Conservation (phyloP, 2,329 filamentous ascomycete genomes). For the Botrytis paeoniae region DNA sequence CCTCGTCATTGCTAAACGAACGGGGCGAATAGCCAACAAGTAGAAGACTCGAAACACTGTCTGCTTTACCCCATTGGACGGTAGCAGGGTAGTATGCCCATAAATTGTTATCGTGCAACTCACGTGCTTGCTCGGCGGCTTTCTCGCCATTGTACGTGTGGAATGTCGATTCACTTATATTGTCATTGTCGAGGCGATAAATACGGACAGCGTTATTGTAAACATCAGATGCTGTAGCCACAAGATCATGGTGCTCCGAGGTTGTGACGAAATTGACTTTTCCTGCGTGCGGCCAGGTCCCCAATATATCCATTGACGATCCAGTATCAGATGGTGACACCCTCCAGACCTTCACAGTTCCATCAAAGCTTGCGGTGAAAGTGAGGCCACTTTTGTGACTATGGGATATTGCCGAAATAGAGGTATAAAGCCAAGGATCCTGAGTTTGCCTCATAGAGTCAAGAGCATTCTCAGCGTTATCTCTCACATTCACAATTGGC, state of each 20-base stretch:
- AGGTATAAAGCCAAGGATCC: conserved; percentile 62
- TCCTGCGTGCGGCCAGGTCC: conserved; percentile 55
- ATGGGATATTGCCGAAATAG: conserved; percentile 60
- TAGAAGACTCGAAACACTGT: conserved; percentile 49
- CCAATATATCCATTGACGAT: conserved; percentile 44
- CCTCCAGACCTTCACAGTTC: conserved; percentile 59
- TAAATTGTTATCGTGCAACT: conserved; percentile 36
- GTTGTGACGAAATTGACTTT: conserved; percentile 62
- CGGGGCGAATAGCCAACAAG: conserved; percentile 63
- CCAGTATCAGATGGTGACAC: conserved; percentile 39
- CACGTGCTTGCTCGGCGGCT: conserved; percentile 28
- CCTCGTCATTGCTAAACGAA: conserved; percentile 50
- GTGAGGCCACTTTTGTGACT: conserved; percentile 45
- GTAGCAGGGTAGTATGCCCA: conserved; percentile 64
- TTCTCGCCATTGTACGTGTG: conserved; percentile 34
- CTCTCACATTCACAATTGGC: conserved; percentile 43
- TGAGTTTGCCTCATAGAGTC: conserved; percentile 57
- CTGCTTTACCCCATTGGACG: conserved; percentile 57
- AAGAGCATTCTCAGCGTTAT: conserved; percentile 53
- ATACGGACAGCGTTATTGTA: conserved; percentile 53
- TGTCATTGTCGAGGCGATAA: conserved; percentile 45
- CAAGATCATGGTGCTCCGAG: conserved; percentile 45
- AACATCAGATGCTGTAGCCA: conserved; percentile 60
- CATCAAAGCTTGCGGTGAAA: conserved; percentile 61
- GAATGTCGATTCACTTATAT: conserved; percentile 38